Evolutionary conservation across 2,329 filamentous ascomycete species (phyloP).

Genomic region (Apiospora saccharicola): DNA sequence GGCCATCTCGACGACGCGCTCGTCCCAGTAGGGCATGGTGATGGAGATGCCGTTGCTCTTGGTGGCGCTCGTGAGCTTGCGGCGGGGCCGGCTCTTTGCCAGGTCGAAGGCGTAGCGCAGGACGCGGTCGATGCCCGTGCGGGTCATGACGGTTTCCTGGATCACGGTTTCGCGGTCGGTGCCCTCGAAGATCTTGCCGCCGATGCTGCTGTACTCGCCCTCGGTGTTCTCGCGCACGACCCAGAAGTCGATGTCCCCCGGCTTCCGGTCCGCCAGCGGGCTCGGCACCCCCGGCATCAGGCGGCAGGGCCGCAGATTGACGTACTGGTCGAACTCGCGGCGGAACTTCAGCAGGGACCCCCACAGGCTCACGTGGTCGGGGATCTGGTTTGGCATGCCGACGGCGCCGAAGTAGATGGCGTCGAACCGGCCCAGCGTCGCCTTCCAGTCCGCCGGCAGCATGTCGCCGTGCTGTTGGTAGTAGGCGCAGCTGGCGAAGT

Average conservation of each 20-base stretch:
- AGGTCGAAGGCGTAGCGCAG: conserved; percentile 69
- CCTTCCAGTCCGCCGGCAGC: conserved; percentile 54
- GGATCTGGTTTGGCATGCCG: conserved; percentile 61
- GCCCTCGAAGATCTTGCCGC: conserved; percentile 65
- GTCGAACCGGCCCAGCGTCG: conserved; percentile 64
- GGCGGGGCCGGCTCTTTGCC: conserved; percentile 60
- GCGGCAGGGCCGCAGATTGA: conserved; percentile 71
- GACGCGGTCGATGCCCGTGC: conserved; percentile 63
- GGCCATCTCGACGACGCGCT: conserved; percentile 60
- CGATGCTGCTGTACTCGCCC: conserved; percentile 69
- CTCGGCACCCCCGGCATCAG: conserved; percentile 67
- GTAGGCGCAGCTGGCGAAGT: conserved; percentile 72
- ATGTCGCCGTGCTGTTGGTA: conserved; percentile 53
- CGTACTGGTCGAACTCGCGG: conserved; percentile 72
- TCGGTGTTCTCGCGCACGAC: conserved; percentile 71
- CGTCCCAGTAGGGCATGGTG: conserved; percentile 72
- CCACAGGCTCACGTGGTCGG: conserved; percentile 74
- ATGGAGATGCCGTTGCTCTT: conserved; percentile 71
- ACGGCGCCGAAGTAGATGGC: conserved; percentile 75
- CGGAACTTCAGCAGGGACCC: conserved; percentile 71
- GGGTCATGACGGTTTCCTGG: conserved; percentile 68
- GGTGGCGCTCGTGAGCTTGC: conserved; percentile 68
- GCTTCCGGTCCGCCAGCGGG: conserved; percentile 59
- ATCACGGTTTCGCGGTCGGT: conserved; percentile 65
- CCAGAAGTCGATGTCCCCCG: conserved; percentile 70